A percentile compares a stretch with the other conserved stretches of the same genome.
phyloP scores from a whole-genome alignment of 73 alveolate species.

The Symbiodinium pilosum region DNA sequence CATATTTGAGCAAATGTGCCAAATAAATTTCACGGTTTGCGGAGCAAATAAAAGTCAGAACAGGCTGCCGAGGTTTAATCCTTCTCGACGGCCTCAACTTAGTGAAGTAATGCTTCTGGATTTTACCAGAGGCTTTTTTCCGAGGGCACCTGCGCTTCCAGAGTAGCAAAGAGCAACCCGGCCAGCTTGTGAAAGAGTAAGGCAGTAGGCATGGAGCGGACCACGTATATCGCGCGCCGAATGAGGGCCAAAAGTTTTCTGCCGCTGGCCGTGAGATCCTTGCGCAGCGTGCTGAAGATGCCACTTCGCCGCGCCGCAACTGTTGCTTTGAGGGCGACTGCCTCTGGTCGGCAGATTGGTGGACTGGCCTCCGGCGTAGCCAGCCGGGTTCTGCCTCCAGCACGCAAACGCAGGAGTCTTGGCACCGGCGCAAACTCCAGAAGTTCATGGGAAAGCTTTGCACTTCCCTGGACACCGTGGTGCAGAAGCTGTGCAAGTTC shows the following conservation, averaged over 20 bases:
- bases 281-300: not conserved
- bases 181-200: conserved; percentile 5
- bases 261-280: not conserved
- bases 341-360: conserved; percentile 13
- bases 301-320: not conserved
- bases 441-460: not conserved
- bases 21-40: too few relatives aligned
- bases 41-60: too few relatives aligned
- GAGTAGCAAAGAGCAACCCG: not conserved
- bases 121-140: not conserved
- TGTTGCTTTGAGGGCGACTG: not conserved
- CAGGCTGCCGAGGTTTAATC: too few relatives aligned
- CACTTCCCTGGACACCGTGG: not conserved
- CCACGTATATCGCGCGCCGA: not conserved
- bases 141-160: conserved; percentile 1
- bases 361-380: conserved; percentile 20
- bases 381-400: conserved; percentile 56
- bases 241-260: not conserved
- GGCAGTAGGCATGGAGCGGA: conserved; percentile 15
- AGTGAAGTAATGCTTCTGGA: not conserved
- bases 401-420: conserved; percentile 59
- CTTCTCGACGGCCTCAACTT: not conserved
- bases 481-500: not conserved
- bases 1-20: too few relatives aligned
- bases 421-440: conserved; percentile 24